Percentiles rank a stretch among this genome's conserved stretches.
Conservation (phyloP, 208 protist species). For the Acanthamoeba lenticulata region DNA sequence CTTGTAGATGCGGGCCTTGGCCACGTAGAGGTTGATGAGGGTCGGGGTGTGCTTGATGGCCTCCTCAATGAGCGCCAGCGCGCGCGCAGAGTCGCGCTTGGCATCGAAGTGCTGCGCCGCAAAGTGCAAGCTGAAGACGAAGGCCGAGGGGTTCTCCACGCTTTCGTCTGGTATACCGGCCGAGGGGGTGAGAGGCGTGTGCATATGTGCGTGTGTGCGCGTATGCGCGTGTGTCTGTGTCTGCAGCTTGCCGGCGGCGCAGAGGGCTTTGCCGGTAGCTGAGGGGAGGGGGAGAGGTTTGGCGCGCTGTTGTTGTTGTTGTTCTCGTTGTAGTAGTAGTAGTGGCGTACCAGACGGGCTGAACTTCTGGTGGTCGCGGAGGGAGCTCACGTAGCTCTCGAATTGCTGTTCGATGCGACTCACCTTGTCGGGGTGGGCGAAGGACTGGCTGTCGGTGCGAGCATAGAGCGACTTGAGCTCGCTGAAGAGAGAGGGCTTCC, state of each 20-base stretch:
- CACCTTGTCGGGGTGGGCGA: background rate
- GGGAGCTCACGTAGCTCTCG: background rate
- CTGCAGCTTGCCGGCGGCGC: too few species aligned
- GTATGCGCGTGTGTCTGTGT: too few species aligned
- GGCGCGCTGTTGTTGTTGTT: too few species aligned
- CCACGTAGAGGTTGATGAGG: conserved; percentile 59
- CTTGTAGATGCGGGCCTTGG: conserved; percentile 52
- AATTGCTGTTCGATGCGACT: background rate
- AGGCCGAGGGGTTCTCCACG: conserved; percentile 7
- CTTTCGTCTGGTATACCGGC: background rate
- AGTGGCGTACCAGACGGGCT: background rate
- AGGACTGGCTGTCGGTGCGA: background rate
- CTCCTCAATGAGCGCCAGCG: background rate
- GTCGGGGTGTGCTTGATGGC: conserved; percentile 26
- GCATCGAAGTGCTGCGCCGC: conserved; percentile 39
- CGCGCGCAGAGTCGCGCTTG: background rate
- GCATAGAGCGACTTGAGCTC: conserved; percentile 60
- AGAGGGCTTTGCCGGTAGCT: too few species aligned
- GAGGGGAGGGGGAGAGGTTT: background rate
- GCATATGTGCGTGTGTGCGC: too few species aligned
- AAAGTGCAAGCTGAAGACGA: conserved; percentile 7
- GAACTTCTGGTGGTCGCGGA: conserved; percentile 4
- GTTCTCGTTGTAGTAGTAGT: background rate
- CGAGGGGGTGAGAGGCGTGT: too few species aligned
- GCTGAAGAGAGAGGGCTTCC: conserved; percentile 36